Percentiles rank a stretch among this genome's conserved stretches.
These are phyloP conservation scores for Blastocystis sp. DNA, from an alignment of 352 stramenopile genomes.

Conservation along the genomic window DNA sequence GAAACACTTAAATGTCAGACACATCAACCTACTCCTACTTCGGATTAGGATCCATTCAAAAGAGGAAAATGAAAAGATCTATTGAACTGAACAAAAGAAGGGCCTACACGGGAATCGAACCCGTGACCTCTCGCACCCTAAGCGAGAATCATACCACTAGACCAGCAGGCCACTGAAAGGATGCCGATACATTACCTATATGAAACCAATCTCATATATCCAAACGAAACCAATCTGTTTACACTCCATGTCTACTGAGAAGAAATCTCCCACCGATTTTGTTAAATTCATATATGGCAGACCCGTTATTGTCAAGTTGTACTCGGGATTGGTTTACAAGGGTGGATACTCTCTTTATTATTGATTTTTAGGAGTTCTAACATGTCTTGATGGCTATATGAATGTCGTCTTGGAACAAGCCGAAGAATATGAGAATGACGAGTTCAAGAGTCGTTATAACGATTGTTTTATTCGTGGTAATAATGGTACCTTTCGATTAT, in stretches of 20 bases:
- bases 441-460: constrained; percentile 96
- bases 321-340: constrained; percentile 95
- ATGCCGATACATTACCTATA: not conserved
- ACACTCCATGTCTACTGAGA: constrained; percentile 66
- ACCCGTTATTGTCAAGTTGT: constrained; percentile 94
- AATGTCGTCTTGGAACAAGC: constrained; percentile 99
- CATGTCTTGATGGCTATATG: constrained; percentile 98
- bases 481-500: constrained; percentile 76
- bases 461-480: constrained; percentile 99
- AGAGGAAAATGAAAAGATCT: constrained; percentile 2
- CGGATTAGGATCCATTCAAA: not conserved
- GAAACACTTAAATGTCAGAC: not conserved
- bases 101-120: constrained; percentile 62
- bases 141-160: constrained; percentile 63
- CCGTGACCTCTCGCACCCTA: constrained; percentile 62
- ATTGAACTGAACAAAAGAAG: constrained; percentile 16
- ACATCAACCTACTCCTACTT: not conserved
- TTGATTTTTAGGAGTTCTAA: constrained; percentile 80
- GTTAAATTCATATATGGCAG: constrained; percentile 83
- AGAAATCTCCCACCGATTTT: constrained; percentile 82
- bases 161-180: constrained; percentile 48
- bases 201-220: not conserved
- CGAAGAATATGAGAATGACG: constrained; percentile 96
- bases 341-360: constrained; percentile 65
- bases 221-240: not conserved